These are phyloP conservation scores for Phytophthora idaei DNA, from an alignment of 352 stramenopile species.

Conservation along the genomic window DNA sequence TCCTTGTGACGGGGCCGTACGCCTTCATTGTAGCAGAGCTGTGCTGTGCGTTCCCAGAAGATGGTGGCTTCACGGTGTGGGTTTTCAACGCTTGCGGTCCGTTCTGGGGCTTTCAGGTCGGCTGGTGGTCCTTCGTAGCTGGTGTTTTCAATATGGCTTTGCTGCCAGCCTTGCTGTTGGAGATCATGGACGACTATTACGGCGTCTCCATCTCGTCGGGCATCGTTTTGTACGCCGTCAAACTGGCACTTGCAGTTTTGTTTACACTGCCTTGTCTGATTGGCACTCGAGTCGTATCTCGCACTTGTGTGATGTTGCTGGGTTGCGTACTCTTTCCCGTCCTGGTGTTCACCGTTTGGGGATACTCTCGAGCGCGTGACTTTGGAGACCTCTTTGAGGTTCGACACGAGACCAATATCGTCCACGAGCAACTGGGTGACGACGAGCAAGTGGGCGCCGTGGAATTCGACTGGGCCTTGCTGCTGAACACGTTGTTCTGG, in stretches of 20 bases:
- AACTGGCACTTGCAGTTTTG: conserved; percentile 34
- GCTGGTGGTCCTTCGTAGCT: conserved; percentile 85
- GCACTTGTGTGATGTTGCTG: conserved; percentile 37
- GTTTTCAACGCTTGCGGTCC: conserved; percentile 69
- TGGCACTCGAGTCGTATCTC: conserved; percentile 40
- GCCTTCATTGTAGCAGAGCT: conserved; percentile 68
- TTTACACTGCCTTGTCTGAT: conserved; percentile 44
- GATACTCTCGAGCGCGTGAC: conserved; percentile 38
- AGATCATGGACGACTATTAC: conserved; percentile 46
- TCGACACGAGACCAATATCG: conserved; percentile 49
- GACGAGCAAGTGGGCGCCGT: conserved; percentile 65
- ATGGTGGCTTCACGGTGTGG: conserved; percentile 77
- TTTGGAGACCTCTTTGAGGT: conserved; percentile 93
- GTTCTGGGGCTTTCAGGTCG: conserved; percentile 83
- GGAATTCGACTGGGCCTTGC: conserved; percentile 71
- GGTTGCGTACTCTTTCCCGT: conserved; percentile 80
- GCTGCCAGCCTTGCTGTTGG: conserved; percentile 45
- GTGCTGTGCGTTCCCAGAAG: conserved; percentile 74
- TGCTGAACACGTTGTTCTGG: conserved; percentile 94
- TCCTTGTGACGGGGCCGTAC: conserved; percentile 69
- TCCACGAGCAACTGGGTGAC: conserved; percentile 30
- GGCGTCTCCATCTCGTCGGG: conserved; percentile 31
- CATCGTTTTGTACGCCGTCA: conserved; percentile 37
- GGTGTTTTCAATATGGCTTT: conserved; percentile 64
- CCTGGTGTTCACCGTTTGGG: conserved; percentile 69